Evolutionary conservation across 2,329 filamentous ascomycete genomes (phyloP).

Genomic region (Diaporthe eres): DNA sequence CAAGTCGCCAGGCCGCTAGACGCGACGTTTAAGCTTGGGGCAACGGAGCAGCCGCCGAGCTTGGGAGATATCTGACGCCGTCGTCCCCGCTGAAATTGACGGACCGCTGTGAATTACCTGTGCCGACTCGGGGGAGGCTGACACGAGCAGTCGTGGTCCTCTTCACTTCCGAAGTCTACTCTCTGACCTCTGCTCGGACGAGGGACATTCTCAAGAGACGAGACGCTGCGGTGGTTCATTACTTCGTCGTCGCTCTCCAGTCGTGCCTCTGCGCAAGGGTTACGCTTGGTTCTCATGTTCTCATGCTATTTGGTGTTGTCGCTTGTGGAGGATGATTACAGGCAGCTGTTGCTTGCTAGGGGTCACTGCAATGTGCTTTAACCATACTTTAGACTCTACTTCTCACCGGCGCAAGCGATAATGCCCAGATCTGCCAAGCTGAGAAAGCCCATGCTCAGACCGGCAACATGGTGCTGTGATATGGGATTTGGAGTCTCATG

Average conservation of each 20-base stretch:
- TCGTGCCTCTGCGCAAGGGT: neutral
- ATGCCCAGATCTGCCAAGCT: neutral
- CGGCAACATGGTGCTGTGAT: neutral
- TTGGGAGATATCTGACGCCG: neutral
- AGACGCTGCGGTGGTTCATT: neutral
- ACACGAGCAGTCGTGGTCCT: neutral
- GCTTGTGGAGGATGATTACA: neutral
- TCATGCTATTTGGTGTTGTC: neutral
- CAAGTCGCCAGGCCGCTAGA: slow-evolving; percentile 17
- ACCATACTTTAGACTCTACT: neutral
- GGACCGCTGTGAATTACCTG: neutral
- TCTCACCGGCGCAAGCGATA: neutral
- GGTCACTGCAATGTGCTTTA: neutral
- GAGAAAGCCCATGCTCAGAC: neutral
- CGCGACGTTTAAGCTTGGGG: neutral
- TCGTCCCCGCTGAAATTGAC: neutral
- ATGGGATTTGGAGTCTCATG: too few species aligned
- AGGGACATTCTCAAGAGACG: neutral
- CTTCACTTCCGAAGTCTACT: neutral
- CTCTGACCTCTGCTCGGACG: neutral
- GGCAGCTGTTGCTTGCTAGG: neutral
- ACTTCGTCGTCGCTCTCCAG: neutral
- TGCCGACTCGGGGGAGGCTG: neutral
- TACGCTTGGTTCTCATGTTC: too few species aligned
- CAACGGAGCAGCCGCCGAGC: slow-evolving; percentile 5